These are phyloP conservation scores for Cystobasidium sp. DNA, from an alignment of 1,284 basidiomycete genomes.

Conservation along the genomic window DNA sequence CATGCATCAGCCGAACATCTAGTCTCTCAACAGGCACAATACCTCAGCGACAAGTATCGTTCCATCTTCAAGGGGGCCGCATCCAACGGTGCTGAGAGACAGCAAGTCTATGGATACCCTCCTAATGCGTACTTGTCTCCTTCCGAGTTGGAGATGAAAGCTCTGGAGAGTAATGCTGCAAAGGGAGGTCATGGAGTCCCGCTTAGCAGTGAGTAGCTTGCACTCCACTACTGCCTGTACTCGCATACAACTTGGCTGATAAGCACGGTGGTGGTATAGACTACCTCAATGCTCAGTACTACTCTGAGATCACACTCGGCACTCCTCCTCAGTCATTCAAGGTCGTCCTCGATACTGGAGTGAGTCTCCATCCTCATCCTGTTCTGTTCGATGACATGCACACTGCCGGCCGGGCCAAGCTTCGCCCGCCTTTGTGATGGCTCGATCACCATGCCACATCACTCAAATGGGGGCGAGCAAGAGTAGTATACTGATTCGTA, in stretches of 20 bases:
- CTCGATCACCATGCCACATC: neutral
- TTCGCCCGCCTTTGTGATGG: neutral
- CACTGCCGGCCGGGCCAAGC: too few species aligned
- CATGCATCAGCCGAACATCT: slow-evolving; percentile 66
- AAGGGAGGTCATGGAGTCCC: slow-evolving; percentile 87
- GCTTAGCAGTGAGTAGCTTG: slow-evolving; percentile 73
- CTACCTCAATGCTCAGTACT: slow-evolving; percentile 99
- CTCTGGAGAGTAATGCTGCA: slow-evolving; percentile 54
- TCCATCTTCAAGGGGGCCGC: slow-evolving; percentile 68
- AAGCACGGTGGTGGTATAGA: slow-evolving; percentile 56
- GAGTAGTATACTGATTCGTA: slow-evolving; percentile 19
- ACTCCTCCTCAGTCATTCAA: slow-evolving; percentile 82
- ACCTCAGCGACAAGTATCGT: slow-evolving; percentile 67
- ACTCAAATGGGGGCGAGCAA: neutral
- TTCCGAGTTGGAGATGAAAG: slow-evolving; percentile 63
- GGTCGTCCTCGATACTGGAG: slow-evolving; percentile 82
- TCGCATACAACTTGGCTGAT: neutral
- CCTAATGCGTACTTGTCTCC: slow-evolving; percentile 57
- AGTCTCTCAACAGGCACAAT: slow-evolving; percentile 67
- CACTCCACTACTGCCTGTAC: neutral
- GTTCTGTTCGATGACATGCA: neutral
- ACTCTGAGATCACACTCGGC: slow-evolving; percentile 82
- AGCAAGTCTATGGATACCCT: slow-evolving; percentile 54
- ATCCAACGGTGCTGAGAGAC: slow-evolving; percentile 57
- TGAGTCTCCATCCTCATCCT: neutral